Percentiles rank a stretch among this genome's conserved stretches.
phyloP scores from a whole-genome alignment of 2,329 filamentous ascomycete genomes.

The Zarea fungicola region DNA sequence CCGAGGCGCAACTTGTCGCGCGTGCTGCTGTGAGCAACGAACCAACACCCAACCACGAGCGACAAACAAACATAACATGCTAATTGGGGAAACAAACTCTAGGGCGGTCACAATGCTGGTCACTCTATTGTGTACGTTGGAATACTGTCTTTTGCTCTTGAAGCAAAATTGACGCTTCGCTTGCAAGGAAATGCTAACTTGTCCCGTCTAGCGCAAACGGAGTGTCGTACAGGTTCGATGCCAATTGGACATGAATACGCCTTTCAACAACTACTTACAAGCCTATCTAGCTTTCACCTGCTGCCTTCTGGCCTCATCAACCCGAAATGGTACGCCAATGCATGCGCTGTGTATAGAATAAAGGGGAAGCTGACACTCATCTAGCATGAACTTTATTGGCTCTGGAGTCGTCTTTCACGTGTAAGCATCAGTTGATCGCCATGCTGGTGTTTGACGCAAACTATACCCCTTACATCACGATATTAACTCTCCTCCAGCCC shows the following conservation, averaged over 20 bases:
- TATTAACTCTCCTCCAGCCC: constrained; percentile 23
- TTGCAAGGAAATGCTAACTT: too few species aligned
- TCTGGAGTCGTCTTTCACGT: constrained; percentile 64
- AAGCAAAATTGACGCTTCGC: neutral
- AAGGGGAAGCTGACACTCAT: neutral
- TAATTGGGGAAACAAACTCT: neutral
- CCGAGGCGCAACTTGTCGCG: constrained; percentile 27
- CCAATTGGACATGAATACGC: constrained; percentile 13
- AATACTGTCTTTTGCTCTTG: constrained; percentile 14
- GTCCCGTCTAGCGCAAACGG: constrained; percentile 24
- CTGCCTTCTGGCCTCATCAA: constrained; percentile 68
- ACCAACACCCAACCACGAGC: constrained; percentile 16
- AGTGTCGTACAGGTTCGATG: constrained; percentile 30
- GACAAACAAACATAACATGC: constrained; percentile 17
- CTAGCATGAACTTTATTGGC: constrained; percentile 65
- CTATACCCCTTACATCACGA: neutral
- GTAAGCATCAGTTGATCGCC: constrained; percentile 12
- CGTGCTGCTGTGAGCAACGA: constrained; percentile 27
- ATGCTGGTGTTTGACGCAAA: neutral
- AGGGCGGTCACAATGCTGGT: constrained; percentile 20
- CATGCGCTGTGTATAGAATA: neutral
- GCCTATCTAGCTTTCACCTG: constrained; percentile 50
- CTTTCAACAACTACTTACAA: constrained; percentile 17
- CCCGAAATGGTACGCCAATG: constrained; percentile 41
- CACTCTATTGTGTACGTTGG: constrained; percentile 16